Conservation (phyloP, 2,329 filamentous ascomycete genomes). For the Pleurostoma richardsiae region DNA sequence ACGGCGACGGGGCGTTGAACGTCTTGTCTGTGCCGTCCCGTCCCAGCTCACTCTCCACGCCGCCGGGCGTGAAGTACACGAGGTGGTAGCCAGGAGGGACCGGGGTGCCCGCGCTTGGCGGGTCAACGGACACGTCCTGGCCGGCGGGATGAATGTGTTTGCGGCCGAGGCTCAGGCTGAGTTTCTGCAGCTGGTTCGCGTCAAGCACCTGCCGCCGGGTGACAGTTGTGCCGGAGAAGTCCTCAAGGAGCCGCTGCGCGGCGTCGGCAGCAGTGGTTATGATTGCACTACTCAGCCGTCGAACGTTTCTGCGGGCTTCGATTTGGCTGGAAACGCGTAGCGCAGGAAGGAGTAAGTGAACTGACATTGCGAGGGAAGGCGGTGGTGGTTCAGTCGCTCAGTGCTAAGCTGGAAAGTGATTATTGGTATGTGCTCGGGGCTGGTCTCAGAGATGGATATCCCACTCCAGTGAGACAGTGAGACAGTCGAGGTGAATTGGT, state of each 20-base stretch:
- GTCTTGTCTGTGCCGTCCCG: slow-evolving; percentile 55
- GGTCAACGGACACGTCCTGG: slow-evolving; percentile 27
- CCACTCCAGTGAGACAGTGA: too few species aligned
- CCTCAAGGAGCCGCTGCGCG: slow-evolving; percentile 20
- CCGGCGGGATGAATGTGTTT: slow-evolving; percentile 32
- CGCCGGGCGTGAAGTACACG: slow-evolving; percentile 56
- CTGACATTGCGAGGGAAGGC: too few species aligned
- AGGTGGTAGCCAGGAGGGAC: slow-evolving; percentile 58
- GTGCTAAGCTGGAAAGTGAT: too few species aligned
- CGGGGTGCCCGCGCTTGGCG: slow-evolving; percentile 37
- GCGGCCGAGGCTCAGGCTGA: slow-evolving; percentile 53
- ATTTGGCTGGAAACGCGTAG: too few species aligned
- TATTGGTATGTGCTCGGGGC: too few species aligned
- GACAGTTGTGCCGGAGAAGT: slow-evolving; percentile 19
- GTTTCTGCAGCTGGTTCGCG: slow-evolving; percentile 57
- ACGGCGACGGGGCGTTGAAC: slow-evolving; percentile 55
- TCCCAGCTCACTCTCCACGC: slow-evolving; percentile 49
- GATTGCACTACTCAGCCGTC: background rate
- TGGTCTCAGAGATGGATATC: too few species aligned
- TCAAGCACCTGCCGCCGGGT: slow-evolving; percentile 46
- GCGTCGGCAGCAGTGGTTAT: slow-evolving; percentile 11
- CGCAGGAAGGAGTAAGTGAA: too few species aligned
- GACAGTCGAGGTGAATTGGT: too few species aligned
- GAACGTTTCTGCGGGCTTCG: background rate
- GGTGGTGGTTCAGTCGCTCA: too few species aligned